These are phyloP conservation scores for Perkinsus marinus DNA, from an alignment of 169 alveolate genomes.

Conservation along the genomic window DNA sequence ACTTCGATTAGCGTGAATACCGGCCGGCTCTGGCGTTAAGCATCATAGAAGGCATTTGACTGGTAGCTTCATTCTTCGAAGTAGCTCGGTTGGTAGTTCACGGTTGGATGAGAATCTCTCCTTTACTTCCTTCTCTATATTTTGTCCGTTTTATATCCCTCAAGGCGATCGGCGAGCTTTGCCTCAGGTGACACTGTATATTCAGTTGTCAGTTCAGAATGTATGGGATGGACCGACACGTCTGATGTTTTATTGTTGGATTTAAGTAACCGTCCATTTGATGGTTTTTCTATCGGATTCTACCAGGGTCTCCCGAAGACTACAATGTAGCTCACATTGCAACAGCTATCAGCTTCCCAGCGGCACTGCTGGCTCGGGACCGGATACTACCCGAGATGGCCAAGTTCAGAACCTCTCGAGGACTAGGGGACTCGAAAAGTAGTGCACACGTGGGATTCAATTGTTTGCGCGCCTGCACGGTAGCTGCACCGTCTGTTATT, in stretches of 20 bases:
- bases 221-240: not conserved
- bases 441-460: no score
- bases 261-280: not conserved
- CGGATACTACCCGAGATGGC: not conserved
- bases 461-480: no score
- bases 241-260: not conserved
- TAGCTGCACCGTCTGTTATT: no score
- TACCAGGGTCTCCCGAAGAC: not conserved
- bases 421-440: not conserved
- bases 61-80: no score
- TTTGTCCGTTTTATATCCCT: no score
- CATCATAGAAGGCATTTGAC: no score
- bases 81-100: no score
- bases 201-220: not conserved
- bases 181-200: not conserved
- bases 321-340: not conserved
- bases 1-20: no score
- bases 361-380: not conserved
- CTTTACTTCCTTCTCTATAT: no score
- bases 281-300: no score
- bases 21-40: no score
- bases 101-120: no score
- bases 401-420: not conserved
- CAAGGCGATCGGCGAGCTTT: not conserved
- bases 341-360: not conserved